Base-by-base conservation (phyloP, 331 rosid genomes). In the Cydonia oblonga region DNA sequence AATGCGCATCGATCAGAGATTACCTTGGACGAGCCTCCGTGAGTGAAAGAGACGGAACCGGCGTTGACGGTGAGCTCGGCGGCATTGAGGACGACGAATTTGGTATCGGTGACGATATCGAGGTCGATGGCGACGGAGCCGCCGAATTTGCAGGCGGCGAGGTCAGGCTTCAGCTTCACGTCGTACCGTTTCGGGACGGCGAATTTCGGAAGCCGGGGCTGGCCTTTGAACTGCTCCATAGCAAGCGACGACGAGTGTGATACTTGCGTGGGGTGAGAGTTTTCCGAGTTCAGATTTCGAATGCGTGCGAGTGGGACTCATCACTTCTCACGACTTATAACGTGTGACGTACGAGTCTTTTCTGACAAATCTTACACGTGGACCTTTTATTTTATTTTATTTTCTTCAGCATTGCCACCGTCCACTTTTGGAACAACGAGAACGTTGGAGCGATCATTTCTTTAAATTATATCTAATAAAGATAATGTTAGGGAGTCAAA, bases 141-240 rank as follows among this genome's bases (percentile, higher is more conserved):
- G 16, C 71, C n/a, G 78, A 93, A 91, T 68, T 84, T 83, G 70
- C 95, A 88, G 2, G 82, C 78, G 2, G 40, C n/a, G 73, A 93
- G 96, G 89, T 93, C 91, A 0, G 97, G 98, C 40, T 81, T 88
- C 40, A 93, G 96, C 29, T 29, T 33, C 15, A 93, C 49, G 29
- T 83, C 84, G 80, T 93, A 93, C 33, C 96, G 86, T 54, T 89
- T 87, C 0, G 98, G 98, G 62, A 89, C 79, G 40, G 92, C 96
- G 78, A 90, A 90, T 78, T 86, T 90, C 0, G 98, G 98, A 5
- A 93, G 96, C 20, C 96, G 97, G 42, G 98, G 84, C 38, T 91
- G 88, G 15, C 90, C 92, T 81, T 76, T 84, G 96, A 93, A 93
- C 68, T 87, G 85, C 57, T 89, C 96, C 97, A 93, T 93, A 35